Evolutionary conservation across 495 filamentous ascomycete species (phyloP), one percentile per base, ranked within the genome.

Genomic region (Xylaria intraflava): DNA sequence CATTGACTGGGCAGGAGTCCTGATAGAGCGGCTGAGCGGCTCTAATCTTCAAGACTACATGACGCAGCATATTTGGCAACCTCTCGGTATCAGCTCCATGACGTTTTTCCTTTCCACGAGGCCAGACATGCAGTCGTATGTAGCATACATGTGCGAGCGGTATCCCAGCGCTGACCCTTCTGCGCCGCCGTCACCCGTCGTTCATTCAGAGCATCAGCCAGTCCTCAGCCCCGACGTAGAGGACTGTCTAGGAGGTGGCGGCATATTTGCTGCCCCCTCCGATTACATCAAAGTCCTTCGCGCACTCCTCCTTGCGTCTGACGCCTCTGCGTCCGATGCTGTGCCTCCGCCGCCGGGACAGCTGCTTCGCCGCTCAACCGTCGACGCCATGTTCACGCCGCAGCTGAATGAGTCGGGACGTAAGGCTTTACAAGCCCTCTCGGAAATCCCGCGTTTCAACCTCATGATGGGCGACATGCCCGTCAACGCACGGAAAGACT

Each of bases 221-320:
- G n/a, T n/a, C n/a, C n/a, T n/a, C n/a, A n/a, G n/a, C n/a, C n/a
- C n/a, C n/a, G n/a, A n/a, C n/a, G n/a, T n/a, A n/a, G 38, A 12
- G 51, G 63, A 2, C 62, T 61, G 6, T 46, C 43, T 62, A 41
- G 82, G 79, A 5, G 82, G 82, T 1, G 67, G 71, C n/a, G 82
- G 82, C 1, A 33, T 76, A 16, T 82, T 70, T 46, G 67, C 70
- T 12, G 62, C 68, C 0, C 72, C 74, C 11, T 49, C 24, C 12
- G 74, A 76, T 45, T 81, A 74, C 50, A 53, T 68, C n/a, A 78
- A 72, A 61, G 53, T 83, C 10, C 62, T 83, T 49, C 69, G 64
- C 17, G 69, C 66, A 48, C 59, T 85, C 10, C 29, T 16, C 17
- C n/a, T n/a, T n/a, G n/a, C n/a, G n/a, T n/a, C n/a, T n/a, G n/a